Conservation (phyloP, 129 eudicot genomes). For the Escallonia rubra region DNA sequence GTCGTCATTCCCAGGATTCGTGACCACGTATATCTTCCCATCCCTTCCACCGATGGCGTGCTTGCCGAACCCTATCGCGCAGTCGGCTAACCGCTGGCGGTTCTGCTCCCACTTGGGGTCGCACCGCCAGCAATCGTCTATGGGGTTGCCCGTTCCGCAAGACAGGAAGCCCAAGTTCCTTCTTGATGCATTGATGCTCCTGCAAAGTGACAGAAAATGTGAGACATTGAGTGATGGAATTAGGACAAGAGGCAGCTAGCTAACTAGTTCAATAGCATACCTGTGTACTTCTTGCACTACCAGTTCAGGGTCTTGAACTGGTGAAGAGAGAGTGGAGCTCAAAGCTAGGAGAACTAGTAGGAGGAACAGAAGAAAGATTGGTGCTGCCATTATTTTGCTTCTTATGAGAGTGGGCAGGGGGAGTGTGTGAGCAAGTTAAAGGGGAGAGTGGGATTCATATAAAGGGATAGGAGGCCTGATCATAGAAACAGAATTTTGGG, state of each 20-base stretch:
- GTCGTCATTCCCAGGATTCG: slow-evolving; percentile 59
- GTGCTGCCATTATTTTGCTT: slow-evolving; percentile 16
- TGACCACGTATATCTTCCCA: slow-evolving; percentile 72
- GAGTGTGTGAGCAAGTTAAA: slow-evolving; percentile 4
- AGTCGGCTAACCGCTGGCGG: slow-evolving; percentile 71
- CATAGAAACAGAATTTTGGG: not conserved
- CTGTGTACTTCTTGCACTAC: slow-evolving; percentile 47
- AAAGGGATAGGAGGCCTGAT: not conserved
- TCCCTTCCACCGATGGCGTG: slow-evolving; percentile 78
- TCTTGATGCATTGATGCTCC: slow-evolving; percentile 47
- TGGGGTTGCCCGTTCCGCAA: slow-evolving; percentile 82
- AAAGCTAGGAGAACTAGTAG: slow-evolving; percentile 14
- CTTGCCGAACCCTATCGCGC: slow-evolving; percentile 84
- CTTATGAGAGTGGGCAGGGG: not conserved
- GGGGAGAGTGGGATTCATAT: slow-evolving; percentile 6
- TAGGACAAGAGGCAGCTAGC: too few relatives aligned
- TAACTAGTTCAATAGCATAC: slow-evolving; percentile 15
- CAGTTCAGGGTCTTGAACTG: slow-evolving; percentile 50
- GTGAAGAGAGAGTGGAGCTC: slow-evolving; percentile 21
- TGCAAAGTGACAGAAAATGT: slow-evolving; percentile 3
- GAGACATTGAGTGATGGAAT: too few relatives aligned
- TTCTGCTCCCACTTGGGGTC: slow-evolving; percentile 65
- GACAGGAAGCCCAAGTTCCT: slow-evolving; percentile 68
- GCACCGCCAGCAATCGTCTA: slow-evolving; percentile 94
- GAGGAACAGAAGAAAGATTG: slow-evolving; percentile 14